Evolutionary conservation across 2,329 filamentous ascomycete species (phyloP).

Genomic region (Aureobasidium sp.): DNA sequence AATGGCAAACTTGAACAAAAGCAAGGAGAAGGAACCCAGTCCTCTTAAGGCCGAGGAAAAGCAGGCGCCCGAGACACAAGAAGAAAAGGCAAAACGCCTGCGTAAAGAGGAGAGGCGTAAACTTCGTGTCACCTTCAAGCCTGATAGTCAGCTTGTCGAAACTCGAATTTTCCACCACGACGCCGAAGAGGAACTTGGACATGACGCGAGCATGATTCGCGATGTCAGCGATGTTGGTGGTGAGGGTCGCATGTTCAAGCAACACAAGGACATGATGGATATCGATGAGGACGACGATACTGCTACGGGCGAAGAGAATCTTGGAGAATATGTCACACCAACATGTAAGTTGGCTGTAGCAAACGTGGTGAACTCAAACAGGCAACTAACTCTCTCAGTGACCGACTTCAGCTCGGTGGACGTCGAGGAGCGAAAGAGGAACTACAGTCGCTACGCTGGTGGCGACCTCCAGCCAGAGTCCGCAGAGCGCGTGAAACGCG

Average conservation of each 20-base stretch:
- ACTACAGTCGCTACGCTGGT: constrained; percentile 41
- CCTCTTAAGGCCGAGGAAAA: constrained; percentile 47
- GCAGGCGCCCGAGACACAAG: constrained; percentile 54
- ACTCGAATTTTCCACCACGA: constrained; percentile 66
- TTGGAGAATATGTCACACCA: constrained; percentile 16
- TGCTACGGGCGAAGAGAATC: constrained; percentile 45
- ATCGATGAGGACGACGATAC: constrained; percentile 56
- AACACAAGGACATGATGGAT: constrained; percentile 59
- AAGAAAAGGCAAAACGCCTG: constrained; percentile 60
- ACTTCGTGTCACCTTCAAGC: constrained; percentile 64
- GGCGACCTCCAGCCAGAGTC: constrained; percentile 34
- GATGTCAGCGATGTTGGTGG: constrained; percentile 67
- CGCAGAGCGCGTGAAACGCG: constrained; percentile 37
- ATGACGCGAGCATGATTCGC: constrained; percentile 60
- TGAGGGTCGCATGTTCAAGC: constrained; percentile 49
- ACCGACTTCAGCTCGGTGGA: constrained; percentile 40
- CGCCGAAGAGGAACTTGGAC: constrained; percentile 61
- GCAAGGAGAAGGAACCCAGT: constrained; percentile 38
- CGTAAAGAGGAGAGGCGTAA: constrained; percentile 66
- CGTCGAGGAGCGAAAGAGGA: constrained; percentile 35
- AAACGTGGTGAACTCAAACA: background rate
- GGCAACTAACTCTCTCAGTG: constrained; percentile 9
- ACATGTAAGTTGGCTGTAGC: background rate
- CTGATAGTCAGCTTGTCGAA: constrained; percentile 58
- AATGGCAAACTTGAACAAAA: constrained; percentile 42